A percentile compares a stretch with the other conserved stretches of the same genome.
These are phyloP conservation scores for Pyracantha coccinea DNA, from an alignment of 331 rosid species.

Conservation along the genomic window DNA sequence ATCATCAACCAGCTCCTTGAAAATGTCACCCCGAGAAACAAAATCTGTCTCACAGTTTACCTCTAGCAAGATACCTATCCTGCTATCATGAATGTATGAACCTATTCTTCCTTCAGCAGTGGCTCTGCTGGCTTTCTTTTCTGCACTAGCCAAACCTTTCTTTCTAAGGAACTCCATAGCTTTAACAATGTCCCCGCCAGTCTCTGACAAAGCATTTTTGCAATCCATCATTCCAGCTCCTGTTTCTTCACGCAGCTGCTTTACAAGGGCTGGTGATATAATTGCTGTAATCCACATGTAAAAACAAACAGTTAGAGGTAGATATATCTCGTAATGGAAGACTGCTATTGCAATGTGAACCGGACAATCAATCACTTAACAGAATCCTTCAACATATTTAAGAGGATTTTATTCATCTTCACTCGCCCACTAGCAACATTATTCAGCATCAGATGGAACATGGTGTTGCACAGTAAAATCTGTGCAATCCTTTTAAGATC, in stretches of 20 bases:
- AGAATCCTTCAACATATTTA: not conserved
- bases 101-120: conserved; percentile 92
- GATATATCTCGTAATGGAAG: conserved; percentile 4
- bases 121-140: conserved; percentile 78
- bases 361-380: not conserved
- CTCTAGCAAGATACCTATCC: conserved; percentile 80
- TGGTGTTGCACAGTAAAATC: not conserved
- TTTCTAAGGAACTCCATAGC: conserved; percentile 80
- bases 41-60: conserved; percentile 95
- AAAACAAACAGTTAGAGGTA: conserved; percentile 2
- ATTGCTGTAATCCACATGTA: conserved; percentile 39
- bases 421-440: not conserved
- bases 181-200: conserved; percentile 66
- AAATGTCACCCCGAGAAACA: conserved; percentile 81
- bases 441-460: not conserved
- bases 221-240: conserved; percentile 99
- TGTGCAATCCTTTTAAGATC: too few species aligned
- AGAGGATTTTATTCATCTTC: not conserved
- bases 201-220: conserved; percentile 74
- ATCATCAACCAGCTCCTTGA: conserved; percentile 89
- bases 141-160: conserved; percentile 91
- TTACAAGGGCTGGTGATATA: conserved; percentile 82
- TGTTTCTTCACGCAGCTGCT: conserved; percentile 86
- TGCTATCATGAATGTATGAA: conserved; percentile 80
- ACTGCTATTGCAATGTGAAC: not conserved